A percentile compares a stretch with the other conserved stretches of the same genome.
Evolutionary conservation across 2,329 filamentous ascomycete genomes (phyloP).

Genomic region (Pseudophaeomoniella oleicola): DNA sequence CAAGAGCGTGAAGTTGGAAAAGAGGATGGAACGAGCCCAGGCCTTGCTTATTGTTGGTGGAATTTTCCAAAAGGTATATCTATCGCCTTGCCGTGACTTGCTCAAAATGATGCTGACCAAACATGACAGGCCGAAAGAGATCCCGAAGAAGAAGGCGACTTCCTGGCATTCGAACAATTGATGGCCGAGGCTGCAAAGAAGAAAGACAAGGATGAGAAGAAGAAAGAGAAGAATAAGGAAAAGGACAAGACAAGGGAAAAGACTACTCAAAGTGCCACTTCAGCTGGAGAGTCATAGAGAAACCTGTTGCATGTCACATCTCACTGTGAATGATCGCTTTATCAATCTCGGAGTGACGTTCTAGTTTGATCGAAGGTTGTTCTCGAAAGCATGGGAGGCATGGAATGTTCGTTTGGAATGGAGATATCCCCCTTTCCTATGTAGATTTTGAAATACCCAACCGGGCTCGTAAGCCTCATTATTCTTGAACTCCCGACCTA

Average conservation of each 20-base stretch:
- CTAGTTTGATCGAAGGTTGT: too few relatives aligned
- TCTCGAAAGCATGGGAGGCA: too few relatives aligned
- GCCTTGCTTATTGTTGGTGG: slow-evolving; percentile 80
- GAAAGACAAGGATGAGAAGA: slow-evolving; percentile 70
- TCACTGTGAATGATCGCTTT: too few relatives aligned
- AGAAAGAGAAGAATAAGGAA: slow-evolving; percentile 46
- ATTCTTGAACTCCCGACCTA: too few relatives aligned
- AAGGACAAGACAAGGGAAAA: slow-evolving; percentile 10
- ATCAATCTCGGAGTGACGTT: too few relatives aligned
- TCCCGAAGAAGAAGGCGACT: slow-evolving; percentile 93
- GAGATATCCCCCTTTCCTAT: too few relatives aligned
- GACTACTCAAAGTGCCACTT: slow-evolving; percentile 2
- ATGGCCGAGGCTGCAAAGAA: slow-evolving; percentile 93
- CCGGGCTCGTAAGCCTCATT: too few relatives aligned
- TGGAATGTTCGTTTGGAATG: too few relatives aligned
- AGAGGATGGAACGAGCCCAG: slow-evolving; percentile 81
- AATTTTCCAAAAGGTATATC: slow-evolving; percentile 67
- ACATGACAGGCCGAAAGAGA: slow-evolving; percentile 60
- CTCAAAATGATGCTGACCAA: background rate
- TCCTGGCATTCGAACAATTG: slow-evolving; percentile 95
- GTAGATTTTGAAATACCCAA: too few relatives aligned
- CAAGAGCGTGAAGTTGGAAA: slow-evolving; percentile 63
- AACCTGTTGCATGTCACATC: too few relatives aligned
- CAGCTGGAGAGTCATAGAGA: slow-evolving; percentile 11
- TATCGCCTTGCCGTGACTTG: slow-evolving; percentile 4